Conservation (phyloP, 257 asterid species). For the Penstemon eatonii region DNA sequence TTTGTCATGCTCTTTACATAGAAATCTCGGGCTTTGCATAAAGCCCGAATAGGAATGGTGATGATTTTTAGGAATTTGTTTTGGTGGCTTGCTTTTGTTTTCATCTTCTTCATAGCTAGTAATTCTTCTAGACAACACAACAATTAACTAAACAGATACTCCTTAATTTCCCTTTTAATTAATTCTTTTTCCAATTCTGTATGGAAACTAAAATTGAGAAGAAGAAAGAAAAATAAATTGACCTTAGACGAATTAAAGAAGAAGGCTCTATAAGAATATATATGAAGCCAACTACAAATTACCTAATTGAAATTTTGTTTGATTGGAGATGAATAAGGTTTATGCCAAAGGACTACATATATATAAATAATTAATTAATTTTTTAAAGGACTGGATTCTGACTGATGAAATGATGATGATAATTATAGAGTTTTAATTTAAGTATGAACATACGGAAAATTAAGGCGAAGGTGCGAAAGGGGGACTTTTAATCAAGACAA, state of each 20-base stretch:
- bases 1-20: slow-evolving; percentile 45
- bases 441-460: neutral
- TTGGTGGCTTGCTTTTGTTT: slow-evolving; percentile 39
- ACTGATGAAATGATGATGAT: neutral
- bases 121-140: too few species aligned
- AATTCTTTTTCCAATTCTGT: neutral
- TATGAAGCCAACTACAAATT: neutral
- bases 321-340: neutral
- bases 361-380: neutral
- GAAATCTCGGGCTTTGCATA: slow-evolving; percentile 40
- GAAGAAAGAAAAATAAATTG: neutral
- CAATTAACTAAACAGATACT: too few species aligned
- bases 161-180: neutral
- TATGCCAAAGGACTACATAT: too few species aligned
- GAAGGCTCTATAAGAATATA: neutral
- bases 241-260: neutral
- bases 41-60: slow-evolving; percentile 47
- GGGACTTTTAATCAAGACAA: slow-evolving; percentile 17
- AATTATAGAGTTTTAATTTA: neutral
- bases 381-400: neutral
- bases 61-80: slow-evolving; percentile 54
- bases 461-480: neutral
- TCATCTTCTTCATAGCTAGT: slow-evolving; percentile 34
- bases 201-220: neutral
- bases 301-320: neutral